Conservation (phyloP, 225 moss, liverwort and hornwort genomes). For the Lunularia cruciata region DNA sequence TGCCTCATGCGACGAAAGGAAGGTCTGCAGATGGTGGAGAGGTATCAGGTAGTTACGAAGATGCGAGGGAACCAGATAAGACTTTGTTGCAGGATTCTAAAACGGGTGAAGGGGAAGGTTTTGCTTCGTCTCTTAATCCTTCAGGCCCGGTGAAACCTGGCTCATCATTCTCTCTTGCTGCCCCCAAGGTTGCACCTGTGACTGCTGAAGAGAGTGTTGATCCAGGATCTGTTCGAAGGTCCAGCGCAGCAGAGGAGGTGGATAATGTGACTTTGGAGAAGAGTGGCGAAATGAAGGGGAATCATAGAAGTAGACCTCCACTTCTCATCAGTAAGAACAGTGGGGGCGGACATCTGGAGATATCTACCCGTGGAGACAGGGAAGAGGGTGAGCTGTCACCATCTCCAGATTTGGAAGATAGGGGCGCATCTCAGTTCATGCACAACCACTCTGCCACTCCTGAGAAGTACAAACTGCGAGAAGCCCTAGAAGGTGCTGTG, state of each 20-base stretch:
- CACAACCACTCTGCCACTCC: slow-evolving; percentile 32
- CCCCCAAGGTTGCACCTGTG: slow-evolving; percentile 25
- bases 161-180: slow-evolving; percentile 16
- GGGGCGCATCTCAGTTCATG: slow-evolving; percentile 37
- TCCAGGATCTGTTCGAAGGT: slow-evolving; percentile 31
- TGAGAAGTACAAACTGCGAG: slow-evolving; percentile 41
- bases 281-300: slow-evolving; percentile 30
- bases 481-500: slow-evolving; percentile 34
- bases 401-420: slow-evolving; percentile 47
- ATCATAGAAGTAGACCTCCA: slow-evolving; percentile 38
- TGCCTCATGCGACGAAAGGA: slow-evolving; percentile 31
- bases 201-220: slow-evolving; percentile 34
- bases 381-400: slow-evolving; percentile 59
- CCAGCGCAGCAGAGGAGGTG: slow-evolving; percentile 24
- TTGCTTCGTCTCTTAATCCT: slow-evolving; percentile 21
- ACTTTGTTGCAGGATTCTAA: slow-evolving; percentile 24
- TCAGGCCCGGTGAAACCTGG: slow-evolving; percentile 17
- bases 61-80: slow-evolving; percentile 34
- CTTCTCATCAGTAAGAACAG: slow-evolving; percentile 28
- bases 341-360: slow-evolving; percentile 33
- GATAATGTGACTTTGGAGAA: slow-evolving; percentile 33
- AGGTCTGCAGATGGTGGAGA: slow-evolving; percentile 34
- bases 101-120: slow-evolving; percentile 20
- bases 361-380: slow-evolving; percentile 35
- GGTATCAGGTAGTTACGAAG: slow-evolving; percentile 28